Evolutionary conservation across 805 yeast genomes (phyloP).

Genomic region (Ascoidea asiatica): DNA sequence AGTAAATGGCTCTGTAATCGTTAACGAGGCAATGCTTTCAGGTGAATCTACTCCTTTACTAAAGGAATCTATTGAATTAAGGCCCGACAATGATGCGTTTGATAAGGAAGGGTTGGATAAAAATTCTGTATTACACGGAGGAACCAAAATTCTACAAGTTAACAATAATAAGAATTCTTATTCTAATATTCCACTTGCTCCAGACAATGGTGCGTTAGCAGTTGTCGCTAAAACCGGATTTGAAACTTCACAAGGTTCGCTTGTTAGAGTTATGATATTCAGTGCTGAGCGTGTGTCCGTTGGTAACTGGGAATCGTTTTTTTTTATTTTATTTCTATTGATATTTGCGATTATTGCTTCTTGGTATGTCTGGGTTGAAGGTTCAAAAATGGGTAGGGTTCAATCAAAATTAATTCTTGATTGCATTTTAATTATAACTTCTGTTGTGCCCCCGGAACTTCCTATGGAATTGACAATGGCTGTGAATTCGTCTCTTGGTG

Average conservation of each 20-base stretch:
- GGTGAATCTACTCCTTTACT: slow-evolving; percentile 97
- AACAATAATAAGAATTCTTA: slow-evolving; percentile 27
- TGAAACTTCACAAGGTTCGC: slow-evolving; percentile 94
- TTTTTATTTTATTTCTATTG: slow-evolving; percentile 80
- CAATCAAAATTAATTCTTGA: slow-evolving; percentile 89
- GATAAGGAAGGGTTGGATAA: slow-evolving; percentile 79
- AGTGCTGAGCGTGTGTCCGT: slow-evolving; percentile 94
- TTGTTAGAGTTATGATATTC: slow-evolving; percentile 95
- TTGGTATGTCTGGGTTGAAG: slow-evolving; percentile 97
- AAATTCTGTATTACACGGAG: slow-evolving; percentile 84
- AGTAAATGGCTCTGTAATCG: slow-evolving; percentile 84
- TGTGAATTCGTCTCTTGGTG: slow-evolving; percentile 81
- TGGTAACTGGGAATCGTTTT: slow-evolving; percentile 87
- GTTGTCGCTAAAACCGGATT: slow-evolving; percentile 90
- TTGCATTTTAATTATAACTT: slow-evolving; percentile 89
- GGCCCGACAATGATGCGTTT: slow-evolving; percentile 57
- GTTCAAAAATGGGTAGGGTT: slow-evolving; percentile 88
- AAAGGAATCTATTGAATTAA: slow-evolving; percentile 78
- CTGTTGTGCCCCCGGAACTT: slow-evolving; percentile 97
- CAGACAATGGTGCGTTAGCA: slow-evolving; percentile 89
- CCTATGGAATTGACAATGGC: slow-evolving; percentile 99
- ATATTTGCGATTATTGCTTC: slow-evolving; percentile 91
- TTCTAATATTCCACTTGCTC: slow-evolving; percentile 43
- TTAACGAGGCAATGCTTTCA: slow-evolving; percentile 96
- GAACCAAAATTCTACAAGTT: slow-evolving; percentile 91